Evolutionary conservation across 352 stramenopile genomes (phyloP).

Genomic region (Phytophthora sansomeana): DNA sequence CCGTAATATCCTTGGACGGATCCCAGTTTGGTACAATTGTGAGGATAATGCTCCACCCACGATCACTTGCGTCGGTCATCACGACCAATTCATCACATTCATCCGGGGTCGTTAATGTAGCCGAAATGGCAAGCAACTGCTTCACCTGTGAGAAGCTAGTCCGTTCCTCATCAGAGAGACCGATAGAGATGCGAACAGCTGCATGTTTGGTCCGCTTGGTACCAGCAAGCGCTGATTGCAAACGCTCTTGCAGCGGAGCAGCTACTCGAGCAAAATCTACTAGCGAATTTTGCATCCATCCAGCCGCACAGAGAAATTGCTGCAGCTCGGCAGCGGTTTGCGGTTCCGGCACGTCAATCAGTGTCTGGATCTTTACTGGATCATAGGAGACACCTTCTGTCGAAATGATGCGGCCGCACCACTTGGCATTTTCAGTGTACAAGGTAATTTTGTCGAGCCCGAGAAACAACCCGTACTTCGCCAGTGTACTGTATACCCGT

Average conservation of each 20-base stretch:
- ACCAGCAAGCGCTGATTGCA: neutral
- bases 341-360: constrained; percentile 7
- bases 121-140: too few species aligned
- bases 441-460: constrained; percentile 10
- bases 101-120: too few species aligned
- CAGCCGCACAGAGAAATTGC: constrained; percentile 11
- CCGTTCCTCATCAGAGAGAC: too few species aligned
- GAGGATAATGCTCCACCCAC: too few species aligned
- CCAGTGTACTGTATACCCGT: constrained; percentile 6
- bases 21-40: too few species aligned
- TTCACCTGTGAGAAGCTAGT: too few species aligned
- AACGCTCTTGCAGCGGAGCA: constrained; percentile 3
- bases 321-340: too few species aligned
- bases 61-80: too few species aligned
- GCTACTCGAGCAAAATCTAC: constrained; percentile 12
- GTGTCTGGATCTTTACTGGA: constrained; percentile 2
- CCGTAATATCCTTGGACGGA: too few species aligned
- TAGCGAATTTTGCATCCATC: constrained; percentile 10
- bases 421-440: constrained; percentile 7
- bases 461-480: constrained; percentile 2
- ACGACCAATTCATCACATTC: too few species aligned
- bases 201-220: too few species aligned
- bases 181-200: too few species aligned
- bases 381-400: constrained; percentile 5
- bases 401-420: constrained; percentile 6